Base-by-base conservation (phyloP, 2,329 filamentous ascomycete genomes). In the Bipolaris gigantea region DNA sequence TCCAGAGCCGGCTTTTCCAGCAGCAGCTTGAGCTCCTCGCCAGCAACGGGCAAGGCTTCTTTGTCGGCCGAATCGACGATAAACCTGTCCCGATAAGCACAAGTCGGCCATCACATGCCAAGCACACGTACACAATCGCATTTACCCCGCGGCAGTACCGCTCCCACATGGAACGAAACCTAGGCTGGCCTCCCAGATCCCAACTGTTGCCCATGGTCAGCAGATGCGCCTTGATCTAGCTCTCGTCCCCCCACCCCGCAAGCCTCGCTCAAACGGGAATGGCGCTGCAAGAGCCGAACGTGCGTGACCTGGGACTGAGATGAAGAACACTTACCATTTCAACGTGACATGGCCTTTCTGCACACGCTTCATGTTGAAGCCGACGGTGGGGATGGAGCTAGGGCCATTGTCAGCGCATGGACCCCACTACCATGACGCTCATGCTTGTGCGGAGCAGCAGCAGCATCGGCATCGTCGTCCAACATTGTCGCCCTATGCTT, bases 121-220 rank as follows among this genome's bases (percentile, higher is more conserved):
- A 46, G 42, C 45, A 59, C 33, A 44, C 82, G 75, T 81, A 88
- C 84, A 99, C 90, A 66, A 99, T 97, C 65, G 93, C 93, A 78
- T 96, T 96, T 65, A 97, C 94, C 48, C 92, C 94, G 61, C 92
- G 90, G 78, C 94, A 97, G 76, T 99, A 99, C 71, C 94, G 84
- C 81, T 99, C 94, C 94, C 94, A 99, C 94, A 99, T 99, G 65
- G 90, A 90, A 71, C 94, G 89, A 80, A 97, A 99, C 63, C 93
- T 86, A 66, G 94, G 93, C 78, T 99, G 94, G 49, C 94, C 94
- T 66, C 94, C 94, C 61, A 99, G 86, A 79, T 99, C 94, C 94
- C 94, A 99, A 78, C 85, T 87, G 65, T 61, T 57, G 63, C 58
- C 60, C 56, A 53, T 73, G 69, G 74, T 74, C 71, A 73, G 71